Conservation (phyloP, 768 basidiomycete genomes). For the Crepidotus variabilis region DNA sequence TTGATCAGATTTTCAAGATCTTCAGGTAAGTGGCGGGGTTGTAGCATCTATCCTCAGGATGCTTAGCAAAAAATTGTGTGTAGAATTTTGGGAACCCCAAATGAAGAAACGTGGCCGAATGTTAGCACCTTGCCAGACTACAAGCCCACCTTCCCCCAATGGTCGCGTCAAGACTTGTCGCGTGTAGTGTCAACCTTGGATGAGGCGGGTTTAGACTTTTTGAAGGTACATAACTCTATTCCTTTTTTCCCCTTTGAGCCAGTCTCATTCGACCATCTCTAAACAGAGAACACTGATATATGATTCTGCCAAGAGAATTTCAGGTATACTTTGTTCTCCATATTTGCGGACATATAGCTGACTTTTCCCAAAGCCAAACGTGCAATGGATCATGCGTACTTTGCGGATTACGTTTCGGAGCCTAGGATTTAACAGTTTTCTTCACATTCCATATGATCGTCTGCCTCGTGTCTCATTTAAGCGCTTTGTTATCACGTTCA, state of each 20-base stretch:
- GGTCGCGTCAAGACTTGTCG: slow-evolving; percentile 74
- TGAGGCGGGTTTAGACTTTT: slow-evolving; percentile 72
- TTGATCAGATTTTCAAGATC: slow-evolving; percentile 99
- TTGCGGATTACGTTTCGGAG: slow-evolving; percentile 33
- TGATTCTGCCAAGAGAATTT: slow-evolving; percentile 89
- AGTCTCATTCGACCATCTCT: neutral
- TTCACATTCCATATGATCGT: neutral
- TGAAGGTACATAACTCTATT: slow-evolving; percentile 49
- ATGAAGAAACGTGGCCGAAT: slow-evolving; percentile 89
- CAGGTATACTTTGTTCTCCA: slow-evolving; percentile 50
- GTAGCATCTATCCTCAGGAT: no score
- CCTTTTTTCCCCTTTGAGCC: neutral
- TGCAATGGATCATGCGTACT: slow-evolving; percentile 48
- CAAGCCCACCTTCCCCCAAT: slow-evolving; percentile 95
- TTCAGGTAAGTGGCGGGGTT: slow-evolving; percentile 65
- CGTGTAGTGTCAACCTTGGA: slow-evolving; percentile 69
- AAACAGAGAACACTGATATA: slow-evolving; percentile 68
- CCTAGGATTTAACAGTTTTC: no score
- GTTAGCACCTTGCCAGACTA: slow-evolving; percentile 88
- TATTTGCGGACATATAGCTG: slow-evolving; percentile 27
- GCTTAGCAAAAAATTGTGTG: no score
- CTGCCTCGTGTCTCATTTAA: no score
- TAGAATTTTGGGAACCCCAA: slow-evolving; percentile 93
- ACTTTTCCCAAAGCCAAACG: slow-evolving; percentile 49
- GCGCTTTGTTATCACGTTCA: no score